phyloP scores from a whole-genome alignment of 1,284 basidiomycete species.

The Limonomyces culmigenus region DNA sequence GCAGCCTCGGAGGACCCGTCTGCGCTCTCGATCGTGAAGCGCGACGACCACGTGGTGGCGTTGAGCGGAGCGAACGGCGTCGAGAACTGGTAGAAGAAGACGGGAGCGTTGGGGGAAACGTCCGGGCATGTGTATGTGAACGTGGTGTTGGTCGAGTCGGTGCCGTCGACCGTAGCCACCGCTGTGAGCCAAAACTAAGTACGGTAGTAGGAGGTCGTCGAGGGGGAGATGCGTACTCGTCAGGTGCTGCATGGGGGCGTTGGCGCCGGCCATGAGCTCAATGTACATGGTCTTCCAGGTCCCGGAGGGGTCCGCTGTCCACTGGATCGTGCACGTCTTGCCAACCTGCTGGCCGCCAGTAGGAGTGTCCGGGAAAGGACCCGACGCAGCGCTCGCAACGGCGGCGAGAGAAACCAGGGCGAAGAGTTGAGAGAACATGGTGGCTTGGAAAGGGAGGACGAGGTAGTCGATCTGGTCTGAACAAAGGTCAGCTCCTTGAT shows the following conservation, averaged over 20 bases:
- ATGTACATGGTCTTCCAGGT: conserved; percentile 52
- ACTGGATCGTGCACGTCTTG: conserved; percentile 30
- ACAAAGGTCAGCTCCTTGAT: too few relatives aligned
- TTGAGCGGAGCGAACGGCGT: conserved; percentile 19
- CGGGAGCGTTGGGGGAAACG: conserved; percentile 48
- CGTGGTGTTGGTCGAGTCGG: conserved; percentile 19
- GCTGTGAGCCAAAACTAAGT: conserved; percentile 17
- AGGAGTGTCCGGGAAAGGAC: conserved; percentile 33
- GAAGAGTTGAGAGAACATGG: too few relatives aligned
- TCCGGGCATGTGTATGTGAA: conserved; percentile 53
- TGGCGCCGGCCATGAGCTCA: conserved; percentile 67
- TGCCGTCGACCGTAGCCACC: conserved; percentile 49
- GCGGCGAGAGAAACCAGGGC: too few relatives aligned
- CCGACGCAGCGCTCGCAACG: conserved; percentile 9
- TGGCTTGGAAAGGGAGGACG: too few relatives aligned
- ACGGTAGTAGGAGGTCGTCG: background rate
- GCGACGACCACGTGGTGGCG: conserved; percentile 55
- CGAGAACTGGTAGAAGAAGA: conserved; percentile 72
- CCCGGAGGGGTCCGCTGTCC: conserved; percentile 36
- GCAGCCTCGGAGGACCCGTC: conserved; percentile 32
- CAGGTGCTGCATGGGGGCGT: conserved; percentile 52
- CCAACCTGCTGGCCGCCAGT: conserved; percentile 41
- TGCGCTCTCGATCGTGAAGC: conserved; percentile 58
- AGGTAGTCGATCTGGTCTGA: too few relatives aligned
- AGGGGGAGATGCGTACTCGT: conserved; percentile 27